These are phyloP conservation scores for Solanum paucissectum DNA, from an alignment of 257 asterid genomes.

Conservation along the genomic window DNA sequence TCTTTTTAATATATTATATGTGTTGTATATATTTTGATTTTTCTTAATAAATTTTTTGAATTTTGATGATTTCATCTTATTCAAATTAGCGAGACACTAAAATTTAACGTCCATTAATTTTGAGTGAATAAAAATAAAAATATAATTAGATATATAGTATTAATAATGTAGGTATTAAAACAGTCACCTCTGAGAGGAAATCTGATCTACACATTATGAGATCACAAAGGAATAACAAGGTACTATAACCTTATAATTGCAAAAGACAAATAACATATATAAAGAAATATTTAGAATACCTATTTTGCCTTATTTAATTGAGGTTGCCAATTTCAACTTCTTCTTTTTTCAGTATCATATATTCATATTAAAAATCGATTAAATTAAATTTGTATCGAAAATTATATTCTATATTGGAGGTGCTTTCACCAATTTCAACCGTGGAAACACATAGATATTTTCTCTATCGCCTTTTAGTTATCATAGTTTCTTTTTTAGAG, in stretches of 20 bases:
- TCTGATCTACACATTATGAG: not conserved
- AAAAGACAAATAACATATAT: not conserved
- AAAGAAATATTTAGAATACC: not conserved
- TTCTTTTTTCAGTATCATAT: too few species aligned
- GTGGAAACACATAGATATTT: not conserved
- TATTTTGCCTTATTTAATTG: not conserved
- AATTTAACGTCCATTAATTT: rapidly evolving
- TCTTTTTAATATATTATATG: too few species aligned
- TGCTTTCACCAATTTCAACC: not conserved
- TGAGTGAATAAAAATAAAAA: not conserved
- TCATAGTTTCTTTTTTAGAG: too few species aligned
- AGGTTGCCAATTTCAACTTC: too few species aligned
- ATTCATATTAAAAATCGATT: too few species aligned
- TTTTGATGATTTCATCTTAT: not conserved
- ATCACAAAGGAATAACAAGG: not conserved
- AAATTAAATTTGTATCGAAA: rapidly evolving
- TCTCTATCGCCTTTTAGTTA: too few species aligned
- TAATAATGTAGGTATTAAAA: not conserved
- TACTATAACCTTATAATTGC: not conserved
- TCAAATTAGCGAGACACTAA: not conserved
- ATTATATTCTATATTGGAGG: too few species aligned
- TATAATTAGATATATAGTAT: not conserved
- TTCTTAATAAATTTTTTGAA: too few species aligned
- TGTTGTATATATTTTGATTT: too few species aligned
- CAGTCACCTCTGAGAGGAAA: not conserved